phyloP scores from a whole-genome alignment of 2,329 filamentous ascomycete genomes.

The Aureobasidium melanogenum region DNA sequence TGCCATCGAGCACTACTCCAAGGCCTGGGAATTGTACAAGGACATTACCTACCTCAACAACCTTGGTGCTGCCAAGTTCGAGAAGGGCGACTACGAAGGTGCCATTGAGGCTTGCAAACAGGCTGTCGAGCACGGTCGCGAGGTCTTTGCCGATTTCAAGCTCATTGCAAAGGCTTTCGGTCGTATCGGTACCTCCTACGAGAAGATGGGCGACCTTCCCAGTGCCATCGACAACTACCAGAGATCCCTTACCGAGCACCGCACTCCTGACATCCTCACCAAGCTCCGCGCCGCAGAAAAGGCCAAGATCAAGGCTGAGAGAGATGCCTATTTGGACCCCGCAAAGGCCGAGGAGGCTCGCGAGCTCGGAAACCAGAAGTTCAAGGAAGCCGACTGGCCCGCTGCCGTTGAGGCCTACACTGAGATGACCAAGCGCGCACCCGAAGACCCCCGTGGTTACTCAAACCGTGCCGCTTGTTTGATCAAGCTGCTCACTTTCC shows the following conservation, averaged over 20 bases:
- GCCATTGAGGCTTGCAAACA: conserved; percentile 79
- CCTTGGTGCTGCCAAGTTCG: conserved; percentile 84
- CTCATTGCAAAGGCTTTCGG: conserved; percentile 95
- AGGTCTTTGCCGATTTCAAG: conserved; percentile 93
- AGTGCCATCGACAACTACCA: conserved; percentile 85
- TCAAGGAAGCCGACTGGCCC: conserved; percentile 94
- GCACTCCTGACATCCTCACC: conserved; percentile 83
- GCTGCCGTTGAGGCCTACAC: conserved; percentile 87
- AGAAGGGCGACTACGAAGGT: conserved; percentile 89
- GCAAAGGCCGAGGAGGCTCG: conserved; percentile 91
- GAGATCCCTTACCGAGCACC: conserved; percentile 90
- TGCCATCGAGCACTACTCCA: conserved; percentile 87
- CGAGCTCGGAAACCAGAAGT: conserved; percentile 89
- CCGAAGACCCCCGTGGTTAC: conserved; percentile 87
- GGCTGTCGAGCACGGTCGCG: conserved; percentile 82
- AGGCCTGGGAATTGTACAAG: conserved; percentile 90
- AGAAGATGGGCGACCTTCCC: conserved; percentile 73
- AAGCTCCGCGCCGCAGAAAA: conserved; percentile 92
- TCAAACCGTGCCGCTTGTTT: conserved; percentile 96
- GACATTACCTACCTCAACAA: conserved; percentile 98
- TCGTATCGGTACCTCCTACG: conserved; percentile 86
- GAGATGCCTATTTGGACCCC: conserved; percentile 76
- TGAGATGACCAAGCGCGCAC: conserved; percentile 94
- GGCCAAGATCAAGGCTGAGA: conserved; percentile 66
- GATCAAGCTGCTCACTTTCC: conserved; percentile 94